Conservation (phyloP, 2,329 filamentous ascomycete genomes). For the Reticulascus tulasneorum region DNA sequence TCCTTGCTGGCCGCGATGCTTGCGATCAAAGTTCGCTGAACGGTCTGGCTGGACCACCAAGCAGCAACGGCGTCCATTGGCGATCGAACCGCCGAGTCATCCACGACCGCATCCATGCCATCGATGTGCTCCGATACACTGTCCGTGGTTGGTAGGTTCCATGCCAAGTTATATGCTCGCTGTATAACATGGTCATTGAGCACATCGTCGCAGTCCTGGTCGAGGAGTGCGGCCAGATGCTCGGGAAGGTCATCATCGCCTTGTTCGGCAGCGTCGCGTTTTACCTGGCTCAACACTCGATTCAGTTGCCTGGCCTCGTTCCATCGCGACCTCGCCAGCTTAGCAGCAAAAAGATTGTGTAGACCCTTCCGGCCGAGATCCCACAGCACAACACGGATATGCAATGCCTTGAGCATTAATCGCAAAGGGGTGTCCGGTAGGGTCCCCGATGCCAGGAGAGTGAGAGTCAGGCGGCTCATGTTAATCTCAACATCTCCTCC, state of each 20-base stretch:
- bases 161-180: slow-evolving; percentile 83
- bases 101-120: slow-evolving; percentile 77
- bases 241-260: slow-evolving; percentile 67
- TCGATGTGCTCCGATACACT: slow-evolving; percentile 60
- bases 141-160: slow-evolving; percentile 73
- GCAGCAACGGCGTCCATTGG: slow-evolving; percentile 87
- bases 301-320: slow-evolving; percentile 69
- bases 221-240: slow-evolving; percentile 71
- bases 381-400: slow-evolving; percentile 87
- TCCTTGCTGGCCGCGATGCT: slow-evolving; percentile 55
- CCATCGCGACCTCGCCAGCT: slow-evolving; percentile 75
- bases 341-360: slow-evolving; percentile 66
- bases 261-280: slow-evolving; percentile 35
- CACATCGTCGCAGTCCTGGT: slow-evolving; percentile 78
- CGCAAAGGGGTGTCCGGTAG: slow-evolving; percentile 77
- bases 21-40: slow-evolving; percentile 65
- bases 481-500: slow-evolving; percentile 88
- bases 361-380: slow-evolving; percentile 64
- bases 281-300: slow-evolving; percentile 40
- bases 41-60: slow-evolving; percentile 74
- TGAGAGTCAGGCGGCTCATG: slow-evolving; percentile 79
- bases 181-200: slow-evolving; percentile 75
- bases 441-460: slow-evolving; percentile 82
- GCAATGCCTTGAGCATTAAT: slow-evolving; percentile 87
- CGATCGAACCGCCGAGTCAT: slow-evolving; percentile 79